A percentile compares a stretch with the other conserved stretches of the same genome.
These are phyloP conservation scores for Termitomyces sp. DNA, from an alignment of 768 basidiomycete species.

Conservation along the genomic window DNA sequence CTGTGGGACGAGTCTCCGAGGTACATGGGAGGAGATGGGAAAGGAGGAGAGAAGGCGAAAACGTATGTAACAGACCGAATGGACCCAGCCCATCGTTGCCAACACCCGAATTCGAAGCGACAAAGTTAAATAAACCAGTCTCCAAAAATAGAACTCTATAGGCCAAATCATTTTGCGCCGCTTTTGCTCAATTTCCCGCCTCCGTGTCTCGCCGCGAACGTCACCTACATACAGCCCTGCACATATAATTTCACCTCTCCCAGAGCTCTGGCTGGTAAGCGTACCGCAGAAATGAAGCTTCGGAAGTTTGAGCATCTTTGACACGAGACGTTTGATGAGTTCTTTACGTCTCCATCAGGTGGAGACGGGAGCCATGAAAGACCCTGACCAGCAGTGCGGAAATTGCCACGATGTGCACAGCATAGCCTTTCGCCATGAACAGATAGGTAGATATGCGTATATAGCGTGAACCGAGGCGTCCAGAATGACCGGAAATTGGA, in stretches of 20 bases:
- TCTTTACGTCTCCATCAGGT: conserved; percentile 1
- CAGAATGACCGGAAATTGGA: conserved; percentile 5
- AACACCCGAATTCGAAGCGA: conserved; percentile 16
- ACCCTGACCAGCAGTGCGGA: neutral
- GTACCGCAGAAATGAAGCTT: neutral
- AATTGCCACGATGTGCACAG: neutral
- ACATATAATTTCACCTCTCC: neutral
- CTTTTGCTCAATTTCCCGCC: neutral
- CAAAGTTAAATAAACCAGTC: conserved; percentile 6
- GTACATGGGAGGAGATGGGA: conserved; percentile 21
- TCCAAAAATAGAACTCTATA: conserved; percentile 13
- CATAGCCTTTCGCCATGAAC: neutral
- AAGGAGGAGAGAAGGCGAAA: conserved; percentile 11
- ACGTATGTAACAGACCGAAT: conserved; percentile 13
- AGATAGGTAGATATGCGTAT: neutral
- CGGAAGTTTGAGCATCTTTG: neutral
- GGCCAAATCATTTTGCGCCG: neutral
- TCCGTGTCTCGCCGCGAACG: neutral
- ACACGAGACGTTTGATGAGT: neutral
- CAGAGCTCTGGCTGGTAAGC: neutral
- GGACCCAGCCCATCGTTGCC: conserved; percentile 11
- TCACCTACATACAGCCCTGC: neutral
- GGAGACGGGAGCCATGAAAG: neutral
- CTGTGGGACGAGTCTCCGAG: conserved; percentile 26
- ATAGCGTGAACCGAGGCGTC: neutral